Base-by-base conservation (phyloP, 108 stramenopile species). In the Aurantiochytrium sp. region DNA sequence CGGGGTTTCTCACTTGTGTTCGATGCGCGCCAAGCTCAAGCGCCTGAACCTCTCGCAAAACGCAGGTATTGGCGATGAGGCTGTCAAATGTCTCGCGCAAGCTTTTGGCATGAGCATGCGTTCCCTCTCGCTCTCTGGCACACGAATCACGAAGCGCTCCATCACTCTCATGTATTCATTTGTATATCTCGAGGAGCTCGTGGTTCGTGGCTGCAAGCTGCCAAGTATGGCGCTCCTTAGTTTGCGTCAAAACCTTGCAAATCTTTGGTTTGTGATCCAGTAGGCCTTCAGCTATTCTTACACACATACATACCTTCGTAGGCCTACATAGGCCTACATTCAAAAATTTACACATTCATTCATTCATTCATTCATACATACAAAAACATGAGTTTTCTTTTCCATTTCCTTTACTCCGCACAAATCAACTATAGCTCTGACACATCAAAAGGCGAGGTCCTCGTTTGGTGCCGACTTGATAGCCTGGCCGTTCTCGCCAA, bases 161-260 rank as follows among this genome's bases (percentile, higher is more conserved):
- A 45, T 83, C 49, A 53, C 76, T 0, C 51, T 83, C 25, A 8
- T 83, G n/a, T 83, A 83, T 28, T 83, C 76, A 25, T 83, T 83
- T 35, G 76, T 83, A 35, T 83, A 45, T 35, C 51, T 83, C 25
- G 76, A 83, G 28, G 76, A 83, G 51, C 76, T 83, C 76, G 51
- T 83, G 16, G 76, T 53, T 28, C 19, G 76, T n/a, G 76, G 76
- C 76, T 83, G 76, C 76, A 83, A 83, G 49, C 76, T 83, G n/a
- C 76, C 76, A 12, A 83, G 51, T 45, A 23, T 53, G 23, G 51
- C 49, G 25, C 4, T 83, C 10, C 23, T 12, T 6, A 53, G 25
- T 83, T 45, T 83, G n/a, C 45, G 76, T 12, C 45, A 47, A 35
- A 0, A 23, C 6, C 76, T 83, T 53, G 43, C 76, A 12, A 83